Evolutionary conservation across 768 basidiomycete species (phyloP), one percentile per base, ranked within the genome.

Genomic region (Tricholomella constricta): DNA sequence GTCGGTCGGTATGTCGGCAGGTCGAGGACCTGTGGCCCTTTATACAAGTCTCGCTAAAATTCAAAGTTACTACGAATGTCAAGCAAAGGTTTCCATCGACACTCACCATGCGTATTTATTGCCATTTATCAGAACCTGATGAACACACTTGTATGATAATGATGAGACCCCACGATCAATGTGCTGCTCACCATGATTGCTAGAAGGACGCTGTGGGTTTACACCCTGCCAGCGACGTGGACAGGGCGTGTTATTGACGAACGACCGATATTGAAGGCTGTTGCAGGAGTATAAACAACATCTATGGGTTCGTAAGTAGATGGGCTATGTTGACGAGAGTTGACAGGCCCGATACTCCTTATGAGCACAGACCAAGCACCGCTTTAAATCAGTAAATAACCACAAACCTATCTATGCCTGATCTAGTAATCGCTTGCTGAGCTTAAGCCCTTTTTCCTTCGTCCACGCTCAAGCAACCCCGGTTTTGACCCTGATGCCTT

Each of bases 21-120:
- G 85, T 81, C 14, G 91, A 91, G 14, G 93, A 94, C 44, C 94
- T 84, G 72, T 96, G 93, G 15, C 93, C 94, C 73, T 94, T 94
- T 71, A 94, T 94, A 75, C 94, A 96, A 60, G 91, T 89, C 76
- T 90, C 90, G 70, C 92, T 93, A 61, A 20, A 41, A 40, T 6
- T 42, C n/a, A 19, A 36, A 32, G n/a, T 25, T 48, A 45, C 29
- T 31, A 56, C 31, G 9, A 51, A 49, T 50, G 52, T 38, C n/a
- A 50, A 43, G 38, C 36, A 12, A 14, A n/a, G 19, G n/a, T 23
- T n/a, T 43, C 14, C 45, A 31, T 56, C n/a, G 43, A 8, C 6
- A 61, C 85, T 29, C 67, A 90, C 88, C 89, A 91, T 58, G 89
- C 89, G 67, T 89, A 91, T 77, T 91, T 91, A 73, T 85, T 88